These are phyloP conservation scores for Verruconis gallopava DNA, from an alignment of 2,329 filamentous ascomycete species.

Conservation along the genomic window DNA sequence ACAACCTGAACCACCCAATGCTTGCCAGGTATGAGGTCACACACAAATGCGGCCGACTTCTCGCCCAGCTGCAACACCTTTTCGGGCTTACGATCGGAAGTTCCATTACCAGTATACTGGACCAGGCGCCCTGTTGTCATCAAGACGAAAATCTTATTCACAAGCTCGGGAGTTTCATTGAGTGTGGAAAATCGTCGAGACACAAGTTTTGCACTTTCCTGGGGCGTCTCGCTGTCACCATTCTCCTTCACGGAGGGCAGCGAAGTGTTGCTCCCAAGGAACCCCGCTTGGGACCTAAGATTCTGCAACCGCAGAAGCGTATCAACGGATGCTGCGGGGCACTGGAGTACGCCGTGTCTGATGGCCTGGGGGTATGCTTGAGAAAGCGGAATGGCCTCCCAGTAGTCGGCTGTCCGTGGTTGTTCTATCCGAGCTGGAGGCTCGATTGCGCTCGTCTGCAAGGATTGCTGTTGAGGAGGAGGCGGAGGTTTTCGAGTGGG, in stretches of 20 bases:
- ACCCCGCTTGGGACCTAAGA: conserved; percentile 2
- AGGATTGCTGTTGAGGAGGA: not conserved
- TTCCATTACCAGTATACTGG: conserved; percentile 59
- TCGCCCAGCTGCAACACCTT: conserved; percentile 59
- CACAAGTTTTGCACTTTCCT: conserved; percentile 16
- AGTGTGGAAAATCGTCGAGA: conserved; percentile 8
- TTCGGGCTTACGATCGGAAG: conserved; percentile 60
- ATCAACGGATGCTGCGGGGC: conserved; percentile 56
- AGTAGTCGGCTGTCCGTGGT: conserved; percentile 21
- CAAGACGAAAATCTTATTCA: conserved; percentile 59
- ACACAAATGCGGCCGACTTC: conserved; percentile 67
- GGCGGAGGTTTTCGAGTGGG: not conserved
- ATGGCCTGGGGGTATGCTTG: conserved; percentile 77
- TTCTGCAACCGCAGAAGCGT: conserved; percentile 2
- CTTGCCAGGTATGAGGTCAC: conserved; percentile 63
- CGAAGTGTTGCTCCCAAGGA: conserved; percentile 7
- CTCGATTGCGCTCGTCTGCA: conserved; percentile 1
- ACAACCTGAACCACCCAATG: conserved; percentile 72
- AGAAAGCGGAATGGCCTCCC: conserved; percentile 57
- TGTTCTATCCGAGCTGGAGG: not conserved
- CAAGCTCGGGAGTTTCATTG: conserved; percentile 43
- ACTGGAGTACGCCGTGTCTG: conserved; percentile 57
- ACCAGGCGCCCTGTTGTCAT: conserved; percentile 59
- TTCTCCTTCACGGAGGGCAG: conserved; percentile 7
- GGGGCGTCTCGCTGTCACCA: not conserved